Base-by-base conservation (phyloP, 305 asterid species). In the Plantago lanceolata region DNA sequence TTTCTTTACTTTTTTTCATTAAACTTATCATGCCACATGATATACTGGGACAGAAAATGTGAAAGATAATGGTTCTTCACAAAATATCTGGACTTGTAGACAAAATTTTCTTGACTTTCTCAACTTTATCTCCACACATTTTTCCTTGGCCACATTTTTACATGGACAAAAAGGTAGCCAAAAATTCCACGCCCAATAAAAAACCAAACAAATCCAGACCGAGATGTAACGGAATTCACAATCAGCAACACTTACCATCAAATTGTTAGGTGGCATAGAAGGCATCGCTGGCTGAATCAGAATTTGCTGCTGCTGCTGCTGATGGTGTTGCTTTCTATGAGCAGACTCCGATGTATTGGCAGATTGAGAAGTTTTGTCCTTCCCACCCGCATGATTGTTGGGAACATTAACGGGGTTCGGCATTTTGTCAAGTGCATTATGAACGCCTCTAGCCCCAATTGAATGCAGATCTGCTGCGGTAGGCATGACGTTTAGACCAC, bases 251-350 rank as follows among this genome's bases (percentile, higher is more conserved):
- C 72, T 21, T 77, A 94, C 99, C 81, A 90, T 78, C 43, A 94
- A 66, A 79, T 81, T 90, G 66, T 73, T 85, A n/a, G 96, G 82
- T 4, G 95, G 82, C 0, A 83, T 87, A 17, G 96, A 86, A 3
- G 99, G 96, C 78, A 94, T 17, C 1, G 97, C 64, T 76, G 85
- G 99, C 78, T 90, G 99, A 61, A 88, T 72, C 49, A 90, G 69
- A 70, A 94, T 82, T 62, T 82, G 98, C 60, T 84, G 61, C 61
- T 56, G 99, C 71, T 90, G 98, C 57, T 84, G 61, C 44, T 56
- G 99, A 70, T 90, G 98, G 55, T 84, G 61, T 19, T 56, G 99
- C 73, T 90, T 88, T 59, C 95, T 81, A 68, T 82, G 96, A 31
- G 81, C 78, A 58, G 95, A 72, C 69, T 94, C 97, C 0, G 83